A percentile compares a stretch with the other conserved stretches of the same genome.
These are phyloP conservation scores for Phialophora tarda DNA, from an alignment of 2,329 filamentous ascomycete species.

Conservation along the genomic window DNA sequence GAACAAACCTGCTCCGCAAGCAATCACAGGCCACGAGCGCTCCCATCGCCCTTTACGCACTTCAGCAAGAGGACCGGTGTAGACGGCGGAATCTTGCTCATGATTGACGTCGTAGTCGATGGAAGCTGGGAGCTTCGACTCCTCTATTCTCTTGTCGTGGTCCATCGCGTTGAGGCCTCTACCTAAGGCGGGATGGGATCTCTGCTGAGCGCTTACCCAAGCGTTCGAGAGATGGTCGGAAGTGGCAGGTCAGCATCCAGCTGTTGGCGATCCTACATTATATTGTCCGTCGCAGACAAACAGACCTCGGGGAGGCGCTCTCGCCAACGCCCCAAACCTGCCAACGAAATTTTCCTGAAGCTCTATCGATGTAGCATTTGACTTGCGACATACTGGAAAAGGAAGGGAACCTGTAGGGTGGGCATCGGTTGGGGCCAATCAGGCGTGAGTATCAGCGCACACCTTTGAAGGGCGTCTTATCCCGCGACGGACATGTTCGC, in stretches of 20 bases:
- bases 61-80: constrained; percentile 19
- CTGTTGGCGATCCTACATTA: constrained; percentile 10
- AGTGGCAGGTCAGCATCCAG: constrained; percentile 3
- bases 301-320: neutral
- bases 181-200: neutral
- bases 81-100: constrained; percentile 12
- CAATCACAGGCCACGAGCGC: constrained; percentile 75
- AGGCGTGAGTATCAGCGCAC: neutral
- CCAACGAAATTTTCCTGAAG: neutral
- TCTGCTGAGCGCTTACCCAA: neutral
- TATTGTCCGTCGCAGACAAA: constrained; percentile 10
- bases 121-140: constrained; percentile 14
- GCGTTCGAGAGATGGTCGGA: neutral
- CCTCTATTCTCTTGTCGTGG: constrained; percentile 14
- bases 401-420: constrained; percentile 13
- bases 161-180: constrained; percentile 9
- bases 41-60: constrained; percentile 53
- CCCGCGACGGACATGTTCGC: constrained; percentile 14
- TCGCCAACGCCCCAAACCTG: constrained; percentile 3
- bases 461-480: constrained; percentile 2
- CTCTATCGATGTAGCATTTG: constrained; percentile 17
- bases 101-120: constrained; percentile 17
- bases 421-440: constrained; percentile 6
- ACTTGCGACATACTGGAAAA: neutral
- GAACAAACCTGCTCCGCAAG: constrained; percentile 74